A percentile compares a stretch with the other conserved stretches of the same genome.
These are phyloP conservation scores for Sedum album DNA, from an alignment of 164 flowering plant genomes.

Conservation along the genomic window DNA sequence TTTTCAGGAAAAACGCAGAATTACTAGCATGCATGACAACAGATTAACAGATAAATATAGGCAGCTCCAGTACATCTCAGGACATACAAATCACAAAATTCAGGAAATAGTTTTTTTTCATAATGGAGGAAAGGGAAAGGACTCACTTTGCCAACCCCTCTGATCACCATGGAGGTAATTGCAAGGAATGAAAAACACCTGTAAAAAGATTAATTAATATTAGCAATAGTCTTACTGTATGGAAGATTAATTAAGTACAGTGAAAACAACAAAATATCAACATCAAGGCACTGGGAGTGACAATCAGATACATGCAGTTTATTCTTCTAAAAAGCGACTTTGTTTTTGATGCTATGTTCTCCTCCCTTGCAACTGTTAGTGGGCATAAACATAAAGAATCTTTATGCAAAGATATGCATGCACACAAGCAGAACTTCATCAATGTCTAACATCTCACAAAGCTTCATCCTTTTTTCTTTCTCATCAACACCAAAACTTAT, in stretches of 20 bases:
- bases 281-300: background rate
- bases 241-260: background rate
- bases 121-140: background rate
- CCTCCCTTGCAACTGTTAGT: constrained; percentile 6
- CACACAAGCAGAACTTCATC: background rate
- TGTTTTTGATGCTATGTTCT: constrained; percentile 7
- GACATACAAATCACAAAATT: too few species aligned
- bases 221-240: background rate
- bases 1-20: too few species aligned
- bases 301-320: constrained; percentile 4
- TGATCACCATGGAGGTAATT: background rate
- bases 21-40: too few species aligned
- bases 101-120: background rate
- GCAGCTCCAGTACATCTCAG: too few species aligned
- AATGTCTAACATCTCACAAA: constrained; percentile 2
- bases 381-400: constrained; percentile 6
- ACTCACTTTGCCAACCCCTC: background rate
- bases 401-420: constrained; percentile 3
- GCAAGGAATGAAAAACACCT: background rate
- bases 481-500: constrained; percentile 1
- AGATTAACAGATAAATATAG: too few species aligned
- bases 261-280: background rate
- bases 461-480: constrained; percentile 5
- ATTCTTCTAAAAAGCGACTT: constrained; percentile 1
- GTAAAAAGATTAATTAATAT: background rate